Conservation (phyloP, 2,329 filamentous ascomycete species). For the Lizonia empirigonia region DNA sequence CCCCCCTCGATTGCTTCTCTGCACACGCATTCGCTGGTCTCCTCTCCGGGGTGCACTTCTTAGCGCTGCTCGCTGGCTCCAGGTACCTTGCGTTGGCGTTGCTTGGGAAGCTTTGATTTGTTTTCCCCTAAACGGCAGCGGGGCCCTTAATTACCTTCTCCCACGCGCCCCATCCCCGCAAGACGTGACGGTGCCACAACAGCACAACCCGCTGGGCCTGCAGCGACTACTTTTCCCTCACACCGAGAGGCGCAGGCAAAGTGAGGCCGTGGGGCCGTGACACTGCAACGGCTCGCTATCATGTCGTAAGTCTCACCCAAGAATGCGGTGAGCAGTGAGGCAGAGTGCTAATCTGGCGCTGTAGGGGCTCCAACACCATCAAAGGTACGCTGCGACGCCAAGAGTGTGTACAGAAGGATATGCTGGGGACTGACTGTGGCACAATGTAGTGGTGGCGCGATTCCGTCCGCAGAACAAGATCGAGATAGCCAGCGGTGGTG, state of each 20-base stretch:
- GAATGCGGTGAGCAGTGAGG: constrained; percentile 17
- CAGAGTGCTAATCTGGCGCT: constrained; percentile 50
- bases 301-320: constrained; percentile 46
- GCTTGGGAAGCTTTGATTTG: constrained; percentile 25
- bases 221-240: constrained; percentile 24
- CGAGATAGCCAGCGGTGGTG: constrained; percentile 86
- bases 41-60: constrained; percentile 3
- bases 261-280: constrained; percentile 47
- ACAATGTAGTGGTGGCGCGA: constrained; percentile 79
- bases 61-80: constrained; percentile 1
- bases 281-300: constrained; percentile 36
- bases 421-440: constrained; percentile 32
- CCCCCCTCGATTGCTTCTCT: constrained; percentile 9
- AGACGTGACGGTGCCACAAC: constrained; percentile 43
- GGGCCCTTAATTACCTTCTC: constrained; percentile 38
- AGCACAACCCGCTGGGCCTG: constrained; percentile 26
- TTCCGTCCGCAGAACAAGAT: constrained; percentile 97
- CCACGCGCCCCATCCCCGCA: constrained; percentile 37
- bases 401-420: background rate
- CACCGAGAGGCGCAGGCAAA: constrained; percentile 27
- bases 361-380: constrained; percentile 53
- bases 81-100: constrained; percentile 9
- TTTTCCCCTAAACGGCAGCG: constrained; percentile 41
- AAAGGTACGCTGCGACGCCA: constrained; percentile 47
- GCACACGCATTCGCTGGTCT: constrained; percentile 5